These are phyloP conservation scores for Sambucus nigra DNA, from an alignment of 129 eudicot genomes.

Conservation along the genomic window DNA sequence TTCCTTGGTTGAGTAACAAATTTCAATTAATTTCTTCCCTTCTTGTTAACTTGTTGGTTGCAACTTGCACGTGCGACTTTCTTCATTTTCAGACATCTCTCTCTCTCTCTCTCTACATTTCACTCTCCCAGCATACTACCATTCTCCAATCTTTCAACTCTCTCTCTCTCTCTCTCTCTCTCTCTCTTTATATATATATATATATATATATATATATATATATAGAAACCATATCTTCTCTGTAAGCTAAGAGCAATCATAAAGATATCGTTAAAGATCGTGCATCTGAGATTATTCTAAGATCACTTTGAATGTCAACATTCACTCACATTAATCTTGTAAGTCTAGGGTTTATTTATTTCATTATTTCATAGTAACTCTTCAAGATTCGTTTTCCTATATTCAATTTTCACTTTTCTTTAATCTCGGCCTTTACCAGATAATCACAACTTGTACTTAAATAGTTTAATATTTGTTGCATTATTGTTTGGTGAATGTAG, in stretches of 20 bases:
- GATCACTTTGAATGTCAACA: background rate
- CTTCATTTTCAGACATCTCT: slow-evolving; percentile 15
- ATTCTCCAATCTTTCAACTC: background rate
- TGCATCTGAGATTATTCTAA: background rate
- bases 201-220: no score
- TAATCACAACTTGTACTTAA: background rate
- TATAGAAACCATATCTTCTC: background rate
- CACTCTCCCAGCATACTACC: background rate
- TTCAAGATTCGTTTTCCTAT: background rate
- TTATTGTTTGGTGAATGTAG: background rate
- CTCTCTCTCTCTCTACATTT: background rate
- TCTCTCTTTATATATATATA: no score
- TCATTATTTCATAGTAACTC: background rate
- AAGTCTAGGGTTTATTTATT: background rate
- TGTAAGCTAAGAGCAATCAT: background rate
- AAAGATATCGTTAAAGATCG: background rate
- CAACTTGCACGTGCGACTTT: slow-evolving; percentile 17
- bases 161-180: background rate
- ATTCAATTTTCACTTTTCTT: background rate
- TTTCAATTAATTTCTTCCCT: no score
- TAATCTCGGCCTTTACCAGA: background rate
- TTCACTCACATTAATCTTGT: background rate
- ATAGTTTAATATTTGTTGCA: no score
- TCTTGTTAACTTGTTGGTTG: no score
- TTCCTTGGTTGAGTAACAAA: no score